phyloP scores from a whole-genome alignment of 805 yeast genomes.

The Saturnispora kantuleensis region DNA sequence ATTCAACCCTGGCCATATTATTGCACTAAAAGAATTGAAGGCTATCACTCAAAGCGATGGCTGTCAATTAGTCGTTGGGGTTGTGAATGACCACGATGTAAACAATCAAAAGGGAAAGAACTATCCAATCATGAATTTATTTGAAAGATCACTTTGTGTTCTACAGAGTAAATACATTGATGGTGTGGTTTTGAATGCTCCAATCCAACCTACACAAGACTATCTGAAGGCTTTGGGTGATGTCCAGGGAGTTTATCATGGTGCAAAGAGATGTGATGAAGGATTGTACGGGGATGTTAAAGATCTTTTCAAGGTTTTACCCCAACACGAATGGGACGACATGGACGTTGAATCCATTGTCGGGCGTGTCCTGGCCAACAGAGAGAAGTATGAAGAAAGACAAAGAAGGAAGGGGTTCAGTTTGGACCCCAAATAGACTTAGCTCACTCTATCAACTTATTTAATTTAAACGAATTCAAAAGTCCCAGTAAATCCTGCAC shows the following conservation, averaged over 20 bases:
- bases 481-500: too few relatives aligned
- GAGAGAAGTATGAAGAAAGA: conserved; percentile 70
- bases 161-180: conserved; percentile 82
- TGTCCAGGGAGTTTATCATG: conserved; percentile 39
- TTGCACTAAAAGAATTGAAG: conserved; percentile 46
- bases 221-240: conserved; percentile 33
- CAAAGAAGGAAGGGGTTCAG: conserved; percentile 76
- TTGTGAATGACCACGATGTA: conserved; percentile 49
- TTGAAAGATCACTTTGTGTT: conserved; percentile 80
- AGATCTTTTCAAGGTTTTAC: conserved; percentile 32
- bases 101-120: conserved; percentile 49
- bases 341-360: conserved; percentile 67
- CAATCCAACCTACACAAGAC: conserved; percentile 35
- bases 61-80: conserved; percentile 48
- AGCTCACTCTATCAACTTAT: not conserved
- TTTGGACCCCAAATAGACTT: not conserved
- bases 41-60: conserved; percentile 26
- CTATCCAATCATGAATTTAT: conserved; percentile 77
- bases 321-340: conserved; percentile 49
- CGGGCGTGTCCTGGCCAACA: conserved; percentile 58
- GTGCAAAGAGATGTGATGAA: conserved; percentile 39
- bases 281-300: conserved; percentile 23
- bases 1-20: conserved; percentile 89
- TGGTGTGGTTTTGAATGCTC: conserved; percentile 65
- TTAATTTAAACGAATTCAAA: not conserved